Percentiles rank a stretch among this genome's conserved stretches.
Conservation (phyloP, 202 grass and related monocot genomes). For the Saccharum hybrid region DNA sequence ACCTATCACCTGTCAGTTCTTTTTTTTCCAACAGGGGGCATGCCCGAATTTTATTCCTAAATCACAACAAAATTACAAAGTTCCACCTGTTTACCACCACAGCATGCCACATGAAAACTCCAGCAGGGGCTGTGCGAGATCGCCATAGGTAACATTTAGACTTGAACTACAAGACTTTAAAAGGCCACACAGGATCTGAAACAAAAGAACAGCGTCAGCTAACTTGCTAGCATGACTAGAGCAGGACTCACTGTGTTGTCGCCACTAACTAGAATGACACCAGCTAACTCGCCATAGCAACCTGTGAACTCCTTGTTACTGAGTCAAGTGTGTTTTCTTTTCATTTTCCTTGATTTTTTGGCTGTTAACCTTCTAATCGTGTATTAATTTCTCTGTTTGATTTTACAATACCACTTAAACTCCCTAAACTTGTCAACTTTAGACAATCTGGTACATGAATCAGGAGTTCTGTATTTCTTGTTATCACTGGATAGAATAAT, state of each 20-base stretch:
- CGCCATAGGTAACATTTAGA: neutral
- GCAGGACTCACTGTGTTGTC: neutral
- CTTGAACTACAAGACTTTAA: neutral
- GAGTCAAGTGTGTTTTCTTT: neutral
- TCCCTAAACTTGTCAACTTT: neutral
- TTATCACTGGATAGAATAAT: neutral
- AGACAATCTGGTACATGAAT: neutral
- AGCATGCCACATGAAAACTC: neutral
- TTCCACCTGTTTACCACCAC: neutral
- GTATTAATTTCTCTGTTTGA: neutral
- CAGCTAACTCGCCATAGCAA: neutral
- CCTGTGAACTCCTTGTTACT: neutral
- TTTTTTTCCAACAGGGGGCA: neutral
- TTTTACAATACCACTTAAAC: neutral
- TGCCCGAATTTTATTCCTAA: neutral
- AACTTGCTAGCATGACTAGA: neutral
- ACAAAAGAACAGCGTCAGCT: neutral
- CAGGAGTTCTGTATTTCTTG: constrained; percentile 4
- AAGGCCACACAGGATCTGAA: neutral
- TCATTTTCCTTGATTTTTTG: neutral
- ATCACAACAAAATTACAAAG: neutral
- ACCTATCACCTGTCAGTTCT: neutral
- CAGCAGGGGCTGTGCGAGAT: neutral
- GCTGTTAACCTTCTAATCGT: neutral
- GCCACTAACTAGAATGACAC: neutral